Percentiles rank a stretch among this genome's conserved stretches.
Evolutionary conservation across 225 moss, liverwort and hornwort species (phyloP).

Genomic region (Thuidium tamariscinum): DNA sequence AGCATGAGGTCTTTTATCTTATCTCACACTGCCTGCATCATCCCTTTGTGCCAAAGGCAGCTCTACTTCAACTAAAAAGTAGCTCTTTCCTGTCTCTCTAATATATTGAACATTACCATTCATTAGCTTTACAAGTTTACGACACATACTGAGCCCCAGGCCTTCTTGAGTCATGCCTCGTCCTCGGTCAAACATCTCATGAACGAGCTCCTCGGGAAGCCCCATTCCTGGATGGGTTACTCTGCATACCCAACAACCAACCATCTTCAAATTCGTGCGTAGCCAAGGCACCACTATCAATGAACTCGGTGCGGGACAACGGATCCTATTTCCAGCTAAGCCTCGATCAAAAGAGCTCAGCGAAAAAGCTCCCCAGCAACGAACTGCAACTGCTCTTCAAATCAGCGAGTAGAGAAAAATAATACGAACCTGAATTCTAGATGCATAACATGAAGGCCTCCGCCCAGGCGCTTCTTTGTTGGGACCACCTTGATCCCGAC

Average conservation of each 20-base stretch:
- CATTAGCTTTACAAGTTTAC: conserved; percentile 62
- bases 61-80: conserved; percentile 47
- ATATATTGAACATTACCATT: conserved; percentile 49
- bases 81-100: conserved; percentile 45
- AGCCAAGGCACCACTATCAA: background rate
- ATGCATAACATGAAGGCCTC: conserved; percentile 35
- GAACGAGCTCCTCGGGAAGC: conserved; percentile 47
- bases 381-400: background rate
- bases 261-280: background rate
- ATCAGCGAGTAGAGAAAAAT: background rate
- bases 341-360: background rate
- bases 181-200: conserved; percentile 53
- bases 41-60: conserved; percentile 49
- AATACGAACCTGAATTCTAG: conserved; percentile 42
- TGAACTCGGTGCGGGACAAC: background rate
- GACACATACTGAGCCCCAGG: conserved; percentile 50
- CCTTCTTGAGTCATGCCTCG: conserved; percentile 59
- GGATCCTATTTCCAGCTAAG: background rate
- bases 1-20: background rate
- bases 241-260: background rate
- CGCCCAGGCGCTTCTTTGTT: conserved; percentile 38
- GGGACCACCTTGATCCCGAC: conserved; percentile 57
- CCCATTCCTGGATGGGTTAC: conserved; percentile 50
- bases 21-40: conserved; percentile 51
- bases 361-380: background rate